Conservation (phyloP, 2,329 filamentous ascomycete species). For the Penicillium sp. region DNA sequence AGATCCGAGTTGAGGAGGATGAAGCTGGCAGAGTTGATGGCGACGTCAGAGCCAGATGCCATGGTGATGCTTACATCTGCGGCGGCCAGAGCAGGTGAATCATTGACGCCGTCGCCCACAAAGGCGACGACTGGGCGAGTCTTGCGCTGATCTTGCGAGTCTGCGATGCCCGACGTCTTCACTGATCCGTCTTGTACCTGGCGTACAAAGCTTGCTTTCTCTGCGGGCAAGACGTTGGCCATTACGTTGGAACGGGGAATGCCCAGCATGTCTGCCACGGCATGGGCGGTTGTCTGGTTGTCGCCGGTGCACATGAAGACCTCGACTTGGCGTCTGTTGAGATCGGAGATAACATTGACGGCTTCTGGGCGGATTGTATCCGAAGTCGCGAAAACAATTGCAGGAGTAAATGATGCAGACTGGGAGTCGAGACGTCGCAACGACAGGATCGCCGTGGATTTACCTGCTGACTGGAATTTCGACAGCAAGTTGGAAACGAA, state of each 20-base stretch:
- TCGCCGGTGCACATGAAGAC: slow-evolving; percentile 94
- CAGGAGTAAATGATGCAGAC: slow-evolving; percentile 42
- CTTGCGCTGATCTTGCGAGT: slow-evolving; percentile 9
- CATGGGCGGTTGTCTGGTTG: slow-evolving; percentile 75
- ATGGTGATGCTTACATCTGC: slow-evolving; percentile 81
- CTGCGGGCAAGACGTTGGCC: slow-evolving; percentile 76
- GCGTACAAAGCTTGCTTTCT: slow-evolving; percentile 56
- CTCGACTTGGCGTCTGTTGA: slow-evolving; percentile 61
- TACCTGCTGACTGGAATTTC: slow-evolving; percentile 39
- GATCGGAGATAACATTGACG: slow-evolving; percentile 56
- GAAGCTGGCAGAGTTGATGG: slow-evolving; percentile 75
- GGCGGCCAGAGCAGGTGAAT: slow-evolving; percentile 71
- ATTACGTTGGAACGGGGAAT: slow-evolving; percentile 72
- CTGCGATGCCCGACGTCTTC: not conserved
- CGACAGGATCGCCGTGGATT: slow-evolving; percentile 44
- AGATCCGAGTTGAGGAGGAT: slow-evolving; percentile 70
- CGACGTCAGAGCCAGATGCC: slow-evolving; percentile 74
- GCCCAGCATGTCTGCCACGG: slow-evolving; percentile 69
- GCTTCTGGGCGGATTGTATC: slow-evolving; percentile 77
- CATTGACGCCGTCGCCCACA: slow-evolving; percentile 83
- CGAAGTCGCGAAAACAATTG: slow-evolving; percentile 67
- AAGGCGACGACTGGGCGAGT: slow-evolving; percentile 63
- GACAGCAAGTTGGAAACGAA: slow-evolving; percentile 34
- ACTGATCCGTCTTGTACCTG: slow-evolving; percentile 31
- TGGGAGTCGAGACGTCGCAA: slow-evolving; percentile 27